phyloP scores from a whole-genome alignment of 2,329 filamentous ascomycete genomes.

The Mariannaea sp. region DNA sequence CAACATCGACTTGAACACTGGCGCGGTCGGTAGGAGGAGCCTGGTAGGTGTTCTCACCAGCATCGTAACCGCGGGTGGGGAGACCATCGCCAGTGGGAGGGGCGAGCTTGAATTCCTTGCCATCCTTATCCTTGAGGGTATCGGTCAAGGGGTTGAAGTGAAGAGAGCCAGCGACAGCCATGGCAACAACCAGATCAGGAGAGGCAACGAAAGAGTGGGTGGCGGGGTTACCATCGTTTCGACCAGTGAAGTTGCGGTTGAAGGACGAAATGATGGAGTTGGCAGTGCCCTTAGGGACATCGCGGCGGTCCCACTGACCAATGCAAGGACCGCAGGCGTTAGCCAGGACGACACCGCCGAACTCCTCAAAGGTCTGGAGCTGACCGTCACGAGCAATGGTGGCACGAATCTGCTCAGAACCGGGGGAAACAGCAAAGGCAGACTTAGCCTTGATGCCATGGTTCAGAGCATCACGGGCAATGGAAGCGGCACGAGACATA shows the following conservation, averaged over 20 bases:
- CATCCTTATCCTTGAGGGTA: constrained; percentile 89
- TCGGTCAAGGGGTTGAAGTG: constrained; percentile 97
- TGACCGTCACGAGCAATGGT: constrained; percentile 90
- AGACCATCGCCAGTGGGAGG: constrained; percentile 81
- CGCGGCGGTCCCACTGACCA: constrained; percentile 91
- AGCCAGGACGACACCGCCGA: constrained; percentile 86
- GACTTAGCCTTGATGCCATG: constrained; percentile 90
- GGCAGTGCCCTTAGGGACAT: constrained; percentile 91
- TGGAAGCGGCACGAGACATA: constrained; percentile 92
- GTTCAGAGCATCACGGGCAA: constrained; percentile 86
- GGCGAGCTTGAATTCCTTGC: constrained; percentile 91
- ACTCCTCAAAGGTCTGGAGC: constrained; percentile 80
- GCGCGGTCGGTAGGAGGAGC: constrained; percentile 82
- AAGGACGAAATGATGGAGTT: constrained; percentile 99
- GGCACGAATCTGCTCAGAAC: constrained; percentile 94
- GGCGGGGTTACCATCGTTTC: constrained; percentile 94
- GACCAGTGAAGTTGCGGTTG: constrained; percentile 99
- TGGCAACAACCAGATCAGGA: constrained; percentile 84
- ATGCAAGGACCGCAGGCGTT: constrained; percentile 96
- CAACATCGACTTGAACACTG: constrained; percentile 77
- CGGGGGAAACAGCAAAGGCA: constrained; percentile 95
- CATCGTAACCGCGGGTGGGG: constrained; percentile 82
- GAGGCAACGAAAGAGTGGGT: constrained; percentile 94
- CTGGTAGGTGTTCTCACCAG: constrained; percentile 93
- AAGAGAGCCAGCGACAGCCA: constrained; percentile 81